Evolutionary conservation across 2,329 filamentous ascomycete genomes (phyloP), one percentile per base, ranked within the genome.

Genomic region (Curvularia eragrostidis): DNA sequence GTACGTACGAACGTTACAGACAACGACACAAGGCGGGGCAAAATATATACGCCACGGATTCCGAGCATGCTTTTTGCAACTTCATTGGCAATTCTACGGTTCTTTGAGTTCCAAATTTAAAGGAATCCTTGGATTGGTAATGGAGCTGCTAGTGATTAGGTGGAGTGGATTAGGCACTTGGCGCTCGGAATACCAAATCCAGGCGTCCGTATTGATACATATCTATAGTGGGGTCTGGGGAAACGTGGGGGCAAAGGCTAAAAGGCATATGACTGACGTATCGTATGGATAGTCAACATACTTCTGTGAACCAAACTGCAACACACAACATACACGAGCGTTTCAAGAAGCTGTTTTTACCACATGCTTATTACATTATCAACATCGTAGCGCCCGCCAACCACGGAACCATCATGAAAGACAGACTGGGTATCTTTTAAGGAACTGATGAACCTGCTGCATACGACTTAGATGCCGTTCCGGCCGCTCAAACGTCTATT

Each of bases 361-460:
- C 9, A 18, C 15, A 39, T 18, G n/a, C n/a, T 24, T 18, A 18
- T 49, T 48, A 38, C 13, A 49, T 49, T 49, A 49, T 49, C 32
- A 26, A 39, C 34, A 39, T 49, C 34, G 12, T 49, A 19, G 24
- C 19, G n/a, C 47, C 23, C 34, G 12, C 23, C 21, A 28, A 24
- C 24, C 13, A 28, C 39, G 47, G 19, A 39, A 39, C n/a, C 9
- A 49, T 48, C n/a, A n/a, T 32, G 23, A 39, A 39, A 49, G 32
- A 49, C 32, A 49, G 47, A 49, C 34, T 49, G 47, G 47, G 47
- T 49, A 49, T 49, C 47, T 36, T 48, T 48, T 26, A 39, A 38
- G 30, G 47, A 49, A 39, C 36, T 26, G 47, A 18, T 39, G 24
- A 28, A 49, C 23, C 34, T 49, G 47, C 47, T 28, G 47, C 23